These are phyloP conservation scores for Alternaria ventricosa DNA, from an alignment of 2,329 filamentous ascomycete species.

Conservation along the genomic window DNA sequence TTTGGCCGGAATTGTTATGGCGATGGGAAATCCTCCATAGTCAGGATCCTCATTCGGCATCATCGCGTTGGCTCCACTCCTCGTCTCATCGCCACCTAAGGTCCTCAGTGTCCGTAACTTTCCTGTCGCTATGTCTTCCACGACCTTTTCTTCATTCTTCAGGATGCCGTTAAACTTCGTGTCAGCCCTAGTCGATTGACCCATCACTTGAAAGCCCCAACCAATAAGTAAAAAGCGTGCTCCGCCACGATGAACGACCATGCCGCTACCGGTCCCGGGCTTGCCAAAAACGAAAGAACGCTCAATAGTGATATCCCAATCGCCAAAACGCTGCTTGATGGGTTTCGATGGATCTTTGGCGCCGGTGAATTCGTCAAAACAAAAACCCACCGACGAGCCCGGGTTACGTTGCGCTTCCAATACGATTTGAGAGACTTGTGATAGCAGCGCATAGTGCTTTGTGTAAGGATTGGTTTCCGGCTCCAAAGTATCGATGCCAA, in stretches of 20 bases:
- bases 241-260: constrained; percentile 51
- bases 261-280: constrained; percentile 51
- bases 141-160: constrained; percentile 51
- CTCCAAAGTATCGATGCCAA: constrained; percentile 52
- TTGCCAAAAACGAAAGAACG: constrained; percentile 57
- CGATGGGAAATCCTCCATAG: constrained; percentile 63
- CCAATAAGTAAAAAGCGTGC: constrained; percentile 55
- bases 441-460: constrained; percentile 52
- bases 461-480: constrained; percentile 41
- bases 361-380: constrained; percentile 48
- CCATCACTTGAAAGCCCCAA: constrained; percentile 53
- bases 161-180: constrained; percentile 54
- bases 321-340: constrained; percentile 43
- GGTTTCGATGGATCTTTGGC: constrained; percentile 37
- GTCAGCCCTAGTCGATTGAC: constrained; percentile 33
- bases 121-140: constrained; percentile 45
- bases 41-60: constrained; percentile 65
- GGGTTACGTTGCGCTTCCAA: constrained; percentile 47
- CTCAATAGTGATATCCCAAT: constrained; percentile 49
- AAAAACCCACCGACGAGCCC: constrained; percentile 50
- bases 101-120: constrained; percentile 46
- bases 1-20: constrained; percentile 60
- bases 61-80: constrained; percentile 57
- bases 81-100: constrained; percentile 56
- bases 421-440: constrained; percentile 42